Conservation (phyloP, 495 filamentous ascomycete genomes). For the Podospora pseudocomata region DNA sequence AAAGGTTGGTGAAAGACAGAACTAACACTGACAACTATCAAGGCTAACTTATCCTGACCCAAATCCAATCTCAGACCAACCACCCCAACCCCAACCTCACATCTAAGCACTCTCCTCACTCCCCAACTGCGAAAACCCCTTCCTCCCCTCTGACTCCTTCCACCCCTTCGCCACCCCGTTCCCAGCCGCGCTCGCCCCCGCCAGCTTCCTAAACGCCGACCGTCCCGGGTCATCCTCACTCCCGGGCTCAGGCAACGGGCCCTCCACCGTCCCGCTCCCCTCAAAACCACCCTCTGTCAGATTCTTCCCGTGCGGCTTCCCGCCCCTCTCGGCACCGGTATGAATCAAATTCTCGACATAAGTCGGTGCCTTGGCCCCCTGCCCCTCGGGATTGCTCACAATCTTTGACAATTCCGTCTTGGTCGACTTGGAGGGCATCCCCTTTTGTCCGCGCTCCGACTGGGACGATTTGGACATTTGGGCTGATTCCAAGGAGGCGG, state of each 20-base stretch:
- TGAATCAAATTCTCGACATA: constrained; percentile 30
- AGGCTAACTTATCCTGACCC: neutral
- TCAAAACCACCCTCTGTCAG: constrained; percentile 35
- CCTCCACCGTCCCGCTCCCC: constrained; percentile 33
- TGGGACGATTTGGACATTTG: neutral
- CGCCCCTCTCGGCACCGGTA: constrained; percentile 8
- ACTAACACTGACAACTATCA: neutral
- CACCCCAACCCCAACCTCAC: neutral
- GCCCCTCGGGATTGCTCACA: neutral
- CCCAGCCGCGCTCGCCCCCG: constrained; percentile 7
- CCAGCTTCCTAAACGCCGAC: constrained; percentile 24
- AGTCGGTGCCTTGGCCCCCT: constrained; percentile 31
- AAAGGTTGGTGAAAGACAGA: neutral
- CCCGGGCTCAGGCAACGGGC: constrained; percentile 35
- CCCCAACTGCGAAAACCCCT: constrained; percentile 22
- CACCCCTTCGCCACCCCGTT: constrained; percentile 16
- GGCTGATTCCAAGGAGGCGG: neutral
- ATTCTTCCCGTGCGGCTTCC: constrained; percentile 41
- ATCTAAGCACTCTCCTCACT: constrained; percentile 22
- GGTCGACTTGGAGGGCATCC: constrained; percentile 5
- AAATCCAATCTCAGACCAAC: neutral
- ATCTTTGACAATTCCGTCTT: neutral
- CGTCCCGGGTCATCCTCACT: constrained; percentile 38
- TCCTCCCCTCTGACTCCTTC: constrained; percentile 10
- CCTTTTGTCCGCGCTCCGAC: neutral